Evolutionary conservation across 2,329 filamentous ascomycete genomes (phyloP), one percentile per base, ranked within the genome.

Genomic region (Neonectria coccinea): DNA sequence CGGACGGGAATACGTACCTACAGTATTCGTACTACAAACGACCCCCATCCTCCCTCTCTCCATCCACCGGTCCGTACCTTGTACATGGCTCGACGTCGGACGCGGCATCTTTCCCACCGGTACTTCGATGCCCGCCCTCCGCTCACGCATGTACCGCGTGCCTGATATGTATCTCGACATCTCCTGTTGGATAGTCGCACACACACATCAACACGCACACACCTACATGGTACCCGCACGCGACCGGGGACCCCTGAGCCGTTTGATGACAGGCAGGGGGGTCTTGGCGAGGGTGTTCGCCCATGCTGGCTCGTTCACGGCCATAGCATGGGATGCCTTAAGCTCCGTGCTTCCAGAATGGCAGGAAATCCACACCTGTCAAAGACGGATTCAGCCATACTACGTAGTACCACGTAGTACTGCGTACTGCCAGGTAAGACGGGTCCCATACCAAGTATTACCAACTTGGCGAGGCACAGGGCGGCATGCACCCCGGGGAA

Each of bases 401-500:
- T 20, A 12, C 55, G 36, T 39, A n/a, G 36, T 16, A 39, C 36
- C 6, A 12, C 33, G 33, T 14, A 36, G 12, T 5, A 16, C 31
- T 29, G 31, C 10, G 31, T 12, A 25, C 25, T 25, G 25, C 25
- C 25, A 25, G 25, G 25, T 25, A 33, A 11, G 31, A 33, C 31
- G 31, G 31, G 31, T 33, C 31, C 31, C 31, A 12, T 11, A 33
- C 29, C 29, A 29, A 29, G 29, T 29, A 10, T 29, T 29, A 29
- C 31, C 31, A 33, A 33, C 2, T 33, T 33, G 31, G 31, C 31
- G 31, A 33, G 31, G 31, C 31, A 12, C 31, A 33, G 29, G 45
- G 18, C 22, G 33, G 47, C 41, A 60, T 60, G 50, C 57, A 60
- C 57, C 50, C 57, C 42, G 57, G 57, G 57, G 57, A 60, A 55